Percentiles rank a stretch among this genome's conserved stretches.
These are phyloP conservation scores for Podila epicladia DNA, from an alignment of 192 early-diverging fungal species.

Conservation along the genomic window DNA sequence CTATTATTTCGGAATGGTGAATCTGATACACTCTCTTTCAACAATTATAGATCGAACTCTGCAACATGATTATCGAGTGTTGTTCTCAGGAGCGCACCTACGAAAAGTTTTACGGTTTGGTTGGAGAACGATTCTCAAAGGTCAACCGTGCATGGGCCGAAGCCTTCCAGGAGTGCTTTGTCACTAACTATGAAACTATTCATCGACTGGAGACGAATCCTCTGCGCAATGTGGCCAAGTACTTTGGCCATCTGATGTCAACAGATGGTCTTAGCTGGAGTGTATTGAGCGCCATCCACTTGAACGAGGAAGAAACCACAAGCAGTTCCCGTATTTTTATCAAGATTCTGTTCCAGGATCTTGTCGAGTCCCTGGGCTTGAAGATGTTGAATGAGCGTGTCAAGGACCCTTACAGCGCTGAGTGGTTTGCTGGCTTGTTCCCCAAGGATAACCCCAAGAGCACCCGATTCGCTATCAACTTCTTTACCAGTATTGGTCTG, in stretches of 20 bases:
- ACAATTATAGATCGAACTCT: constrained; percentile 75
- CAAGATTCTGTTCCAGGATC: constrained; percentile 94
- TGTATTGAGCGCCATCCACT: constrained; percentile 76
- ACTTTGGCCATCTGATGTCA: constrained; percentile 88
- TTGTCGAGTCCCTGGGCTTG: constrained; percentile 86
- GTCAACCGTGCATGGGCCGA: constrained; percentile 81
- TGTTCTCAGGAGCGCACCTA: constrained; percentile 96
- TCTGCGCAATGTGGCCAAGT: constrained; percentile 92
- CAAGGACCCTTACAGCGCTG: constrained; percentile 73
- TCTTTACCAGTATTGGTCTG: constrained; percentile 93
- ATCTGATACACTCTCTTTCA: not conserved
- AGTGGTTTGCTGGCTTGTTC: constrained; percentile 88
- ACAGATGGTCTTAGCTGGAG: constrained; percentile 89
- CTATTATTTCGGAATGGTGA: not conserved
- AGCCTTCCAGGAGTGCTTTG: constrained; percentile 82
- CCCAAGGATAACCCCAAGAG: constrained; percentile 88
- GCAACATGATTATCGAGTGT: constrained; percentile 98
- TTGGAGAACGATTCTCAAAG: constrained; percentile 94
- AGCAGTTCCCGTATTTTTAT: constrained; percentile 96
- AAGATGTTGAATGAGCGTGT: constrained; percentile 76
- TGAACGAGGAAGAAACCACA: constrained; percentile 97
- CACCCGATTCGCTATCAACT: constrained; percentile 97
- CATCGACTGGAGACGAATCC: constrained; percentile 95
- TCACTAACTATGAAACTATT: constrained; percentile 88
- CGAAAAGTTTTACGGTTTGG: constrained; percentile 91